Evolutionary conservation across 192 early-diverging fungal species (phyloP), one percentile per base, ranked within the genome.

Genomic region (Jimgerdemannia flammicorona): DNA sequence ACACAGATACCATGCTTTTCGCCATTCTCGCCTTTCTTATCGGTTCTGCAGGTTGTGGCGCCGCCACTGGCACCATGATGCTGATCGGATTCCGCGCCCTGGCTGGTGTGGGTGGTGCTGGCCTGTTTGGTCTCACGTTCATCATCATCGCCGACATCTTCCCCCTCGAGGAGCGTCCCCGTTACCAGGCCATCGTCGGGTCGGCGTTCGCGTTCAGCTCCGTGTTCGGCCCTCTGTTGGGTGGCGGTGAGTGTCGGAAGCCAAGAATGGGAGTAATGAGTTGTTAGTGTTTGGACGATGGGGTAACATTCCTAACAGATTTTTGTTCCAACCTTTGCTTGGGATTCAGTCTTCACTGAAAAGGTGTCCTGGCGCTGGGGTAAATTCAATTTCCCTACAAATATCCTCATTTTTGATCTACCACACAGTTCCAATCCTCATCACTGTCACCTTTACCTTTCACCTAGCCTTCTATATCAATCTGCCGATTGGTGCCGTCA

Each of bases 31-130:
- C 93, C 59, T 99, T 97, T 76, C 87, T 91, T 69, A 72, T 92
- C 8, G 96, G 96, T 0, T 92, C 91, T 0, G 79, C 93, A 0
- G 78, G 96, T 43, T 96, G 96, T 74, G 96, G 92, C 18, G 69
- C 87, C 18, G 90, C 95, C 1, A 76, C 19, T 8, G 79, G 80
- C 3, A 91, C 91, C 89, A 74, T 78, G 40, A 81, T 81, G 78
- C 43, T 89, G 9, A 88, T 88, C 40, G 70, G 75, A 40, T 86
- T 80, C 1, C 84, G 90, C 17, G 88, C 84, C 2, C 70, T 91
- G 3, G 82, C 83, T 72, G 90, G 90, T 4, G 54, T 91, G 3
- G 90, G 90, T 29, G 85, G 78, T 40, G 85, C 83, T 3, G 88
- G 82, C 2, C 80, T 89, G 17, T 84, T 88, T 40, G 77, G 81